phyloP scores from a whole-genome alignment of 208 protist species.

The Herpetomonas samuelpessoai region DNA sequence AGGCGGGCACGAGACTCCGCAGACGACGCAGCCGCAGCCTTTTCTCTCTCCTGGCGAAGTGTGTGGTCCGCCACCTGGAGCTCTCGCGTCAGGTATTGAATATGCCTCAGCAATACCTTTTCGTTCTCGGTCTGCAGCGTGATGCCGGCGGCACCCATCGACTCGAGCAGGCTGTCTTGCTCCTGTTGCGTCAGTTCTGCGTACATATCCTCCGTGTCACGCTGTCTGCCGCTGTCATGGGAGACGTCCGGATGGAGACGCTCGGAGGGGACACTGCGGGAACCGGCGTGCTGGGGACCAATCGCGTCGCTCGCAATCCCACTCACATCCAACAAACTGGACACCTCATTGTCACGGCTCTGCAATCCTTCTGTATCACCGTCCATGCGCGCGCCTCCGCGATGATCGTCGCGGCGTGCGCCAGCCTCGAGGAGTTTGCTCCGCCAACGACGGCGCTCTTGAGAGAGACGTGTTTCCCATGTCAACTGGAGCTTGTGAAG shows the following conservation, averaged over 20 bases:
- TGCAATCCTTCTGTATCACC: too few species aligned
- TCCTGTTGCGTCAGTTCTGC: background rate
- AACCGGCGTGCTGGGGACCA: too few species aligned
- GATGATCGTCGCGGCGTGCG: background rate
- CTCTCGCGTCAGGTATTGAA: constrained; percentile 5
- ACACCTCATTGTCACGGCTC: too few species aligned
- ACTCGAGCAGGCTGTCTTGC: background rate
- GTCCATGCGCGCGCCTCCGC: too few species aligned
- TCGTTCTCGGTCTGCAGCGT: constrained; percentile 1
- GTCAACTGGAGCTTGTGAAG: background rate
- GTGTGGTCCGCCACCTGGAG: background rate
- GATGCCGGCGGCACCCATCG: background rate
- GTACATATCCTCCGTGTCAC: background rate
- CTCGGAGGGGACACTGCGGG: too few species aligned
- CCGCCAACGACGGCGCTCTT: background rate
- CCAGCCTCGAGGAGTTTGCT: background rate
- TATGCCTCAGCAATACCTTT: background rate
- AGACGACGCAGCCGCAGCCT: background rate
- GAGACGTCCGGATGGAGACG: too few species aligned
- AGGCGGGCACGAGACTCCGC: background rate
- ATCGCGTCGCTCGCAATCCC: too few species aligned
- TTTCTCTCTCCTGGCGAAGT: background rate
- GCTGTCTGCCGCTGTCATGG: too few species aligned
- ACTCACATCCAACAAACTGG: too few species aligned
- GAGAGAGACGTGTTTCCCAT: background rate